A percentile compares a stretch with the other conserved stretches of the same genome.
phyloP scores from a whole-genome alignment of 805 yeast species.

The Candida piceae region DNA sequence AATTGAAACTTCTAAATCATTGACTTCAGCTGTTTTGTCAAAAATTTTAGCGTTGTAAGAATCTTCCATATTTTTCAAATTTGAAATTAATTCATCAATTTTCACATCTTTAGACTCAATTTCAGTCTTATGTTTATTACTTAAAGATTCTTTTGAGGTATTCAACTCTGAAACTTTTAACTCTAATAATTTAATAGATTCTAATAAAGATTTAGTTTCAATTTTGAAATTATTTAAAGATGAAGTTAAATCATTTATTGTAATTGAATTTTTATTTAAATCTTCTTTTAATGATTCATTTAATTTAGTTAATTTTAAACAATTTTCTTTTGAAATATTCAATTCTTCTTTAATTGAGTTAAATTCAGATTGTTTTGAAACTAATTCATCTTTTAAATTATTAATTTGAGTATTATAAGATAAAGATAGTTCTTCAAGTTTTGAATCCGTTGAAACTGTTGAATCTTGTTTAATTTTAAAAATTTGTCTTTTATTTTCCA shows the following conservation, averaged over 20 bases:
- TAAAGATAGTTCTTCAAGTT: slow-evolving; percentile 26
- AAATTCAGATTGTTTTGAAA: slow-evolving; percentile 8
- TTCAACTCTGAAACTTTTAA: no score
- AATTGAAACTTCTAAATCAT: neutral
- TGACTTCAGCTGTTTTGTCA: neutral
- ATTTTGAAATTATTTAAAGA: slow-evolving; percentile 4
- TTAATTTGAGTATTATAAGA: slow-evolving; percentile 30
- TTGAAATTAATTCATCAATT: neutral
- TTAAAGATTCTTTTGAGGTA: no score
- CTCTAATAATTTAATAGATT: no score
- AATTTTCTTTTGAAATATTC: slow-evolving; percentile 6
- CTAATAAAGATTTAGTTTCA: neutral
- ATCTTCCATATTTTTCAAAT: neutral
- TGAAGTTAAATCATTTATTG: slow-evolving; percentile 2
- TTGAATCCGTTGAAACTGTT: slow-evolving; percentile 24
- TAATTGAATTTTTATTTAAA: no score
- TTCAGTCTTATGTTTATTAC: neutral
- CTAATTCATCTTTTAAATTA: slow-evolving; percentile 13
- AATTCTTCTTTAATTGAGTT: slow-evolving; percentile 5
- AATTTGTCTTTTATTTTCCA: slow-evolving; percentile 29
- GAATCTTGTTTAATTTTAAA: slow-evolving; percentile 28
- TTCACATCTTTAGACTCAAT: neutral
- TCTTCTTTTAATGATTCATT: slow-evolving; percentile 9
- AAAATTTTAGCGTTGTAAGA: neutral
- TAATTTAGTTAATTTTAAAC: slow-evolving; percentile 2